phyloP scores from a whole-genome alignment of 139 green algal species.

The Chlorella sp. region DNA sequence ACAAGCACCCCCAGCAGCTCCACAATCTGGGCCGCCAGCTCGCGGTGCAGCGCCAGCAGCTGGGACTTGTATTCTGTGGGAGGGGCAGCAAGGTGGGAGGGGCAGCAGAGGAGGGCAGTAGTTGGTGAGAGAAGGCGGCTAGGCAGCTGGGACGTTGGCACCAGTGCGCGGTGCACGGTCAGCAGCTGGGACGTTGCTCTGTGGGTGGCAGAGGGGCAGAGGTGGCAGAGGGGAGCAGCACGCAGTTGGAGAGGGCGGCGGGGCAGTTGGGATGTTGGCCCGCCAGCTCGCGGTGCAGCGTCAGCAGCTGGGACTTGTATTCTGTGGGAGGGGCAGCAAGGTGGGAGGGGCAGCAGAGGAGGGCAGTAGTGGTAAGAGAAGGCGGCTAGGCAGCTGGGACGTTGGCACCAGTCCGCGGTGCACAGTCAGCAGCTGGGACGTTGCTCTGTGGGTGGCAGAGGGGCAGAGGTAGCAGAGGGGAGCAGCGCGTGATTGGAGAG shows the following conservation, averaged over 20 bases:
- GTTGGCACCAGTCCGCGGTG: background rate
- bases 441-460: no score
- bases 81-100: no score
- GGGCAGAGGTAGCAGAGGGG: no score
- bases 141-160: no score
- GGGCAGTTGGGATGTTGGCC: no score
- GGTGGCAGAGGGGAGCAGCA: no score
- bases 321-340: constrained; percentile 34
- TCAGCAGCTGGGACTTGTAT: constrained; percentile 58
- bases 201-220: no score
- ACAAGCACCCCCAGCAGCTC: constrained; percentile 63
- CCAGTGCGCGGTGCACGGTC: background rate
- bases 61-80: constrained; percentile 57
- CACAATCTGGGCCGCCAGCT: constrained; percentile 63
- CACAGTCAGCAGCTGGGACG: background rate
- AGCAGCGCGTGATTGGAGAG: no score
- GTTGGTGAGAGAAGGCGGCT: background rate
- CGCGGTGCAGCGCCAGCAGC: constrained; percentile 64
- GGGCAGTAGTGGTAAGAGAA: background rate
- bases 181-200: background rate
- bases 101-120: background rate
- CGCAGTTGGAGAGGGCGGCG: no score
- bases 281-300: constrained; percentile 69
- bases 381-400: no score
- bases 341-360: background rate